Conservation (phyloP, 768 basidiomycete genomes). For the Botryobasidium botryosum region DNA sequence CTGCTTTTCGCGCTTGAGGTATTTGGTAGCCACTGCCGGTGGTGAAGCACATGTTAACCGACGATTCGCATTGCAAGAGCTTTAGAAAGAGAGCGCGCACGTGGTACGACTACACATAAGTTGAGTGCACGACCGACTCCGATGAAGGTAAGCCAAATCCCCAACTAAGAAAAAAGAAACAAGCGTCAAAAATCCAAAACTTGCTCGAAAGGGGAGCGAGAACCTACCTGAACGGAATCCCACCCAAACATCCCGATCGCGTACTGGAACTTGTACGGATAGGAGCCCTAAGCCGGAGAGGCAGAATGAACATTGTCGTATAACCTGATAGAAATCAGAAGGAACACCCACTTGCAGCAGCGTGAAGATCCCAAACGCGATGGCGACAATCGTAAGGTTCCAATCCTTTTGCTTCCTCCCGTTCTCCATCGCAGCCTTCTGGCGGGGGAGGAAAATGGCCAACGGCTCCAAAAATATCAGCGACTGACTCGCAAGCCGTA, state of each 20-base stretch:
- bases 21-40: not conserved
- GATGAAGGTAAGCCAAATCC: constrained; percentile 49
- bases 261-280: constrained; percentile 46
- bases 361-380: constrained; percentile 30
- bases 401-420: constrained; percentile 37
- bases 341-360: not conserved
- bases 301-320: not conserved
- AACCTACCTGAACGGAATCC: constrained; percentile 42
- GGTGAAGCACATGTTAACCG: not conserved
- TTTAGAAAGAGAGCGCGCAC: constrained; percentile 28
- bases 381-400: constrained; percentile 41
- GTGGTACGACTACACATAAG: constrained; percentile 39
- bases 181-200: constrained; percentile 3
- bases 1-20: not conserved
- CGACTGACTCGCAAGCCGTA: constrained; percentile 5
- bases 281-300: constrained; percentile 43
- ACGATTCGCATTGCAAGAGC: not conserved
- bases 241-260: constrained; percentile 43
- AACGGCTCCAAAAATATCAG: constrained; percentile 60
- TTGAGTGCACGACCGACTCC: constrained; percentile 37
- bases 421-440: constrained; percentile 17
- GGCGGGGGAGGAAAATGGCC: constrained; percentile 37
- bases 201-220: not conserved
- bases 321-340: not conserved
- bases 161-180: constrained; percentile 29